Evolutionary conservation across 2,329 filamentous ascomycete species (phyloP).

Genomic region (Cercospora citrullina): DNA sequence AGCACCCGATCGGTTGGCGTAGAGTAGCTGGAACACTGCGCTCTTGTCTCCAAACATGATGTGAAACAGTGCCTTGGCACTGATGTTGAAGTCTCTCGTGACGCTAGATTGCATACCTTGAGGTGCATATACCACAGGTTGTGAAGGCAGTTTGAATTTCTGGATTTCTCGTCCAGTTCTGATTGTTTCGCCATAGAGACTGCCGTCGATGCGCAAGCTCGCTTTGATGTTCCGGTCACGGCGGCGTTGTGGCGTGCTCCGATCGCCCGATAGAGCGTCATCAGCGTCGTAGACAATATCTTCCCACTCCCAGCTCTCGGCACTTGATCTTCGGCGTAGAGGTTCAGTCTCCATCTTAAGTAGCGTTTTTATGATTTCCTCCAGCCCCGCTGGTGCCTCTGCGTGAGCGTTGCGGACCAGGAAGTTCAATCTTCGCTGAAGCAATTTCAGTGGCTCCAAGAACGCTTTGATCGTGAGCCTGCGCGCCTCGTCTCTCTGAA

Average conservation of each 20-base stretch:
- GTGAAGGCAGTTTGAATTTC: conserved; percentile 78
- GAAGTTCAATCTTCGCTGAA: conserved; percentile 82
- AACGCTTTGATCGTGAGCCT: conserved; percentile 90
- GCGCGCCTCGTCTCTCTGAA: conserved; percentile 63
- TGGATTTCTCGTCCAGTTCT: conserved; percentile 52
- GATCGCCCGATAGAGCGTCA: conserved; percentile 48
- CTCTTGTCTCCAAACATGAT: conserved; percentile 96
- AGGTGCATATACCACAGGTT: conserved; percentile 81
- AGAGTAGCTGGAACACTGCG: conserved; percentile 87
- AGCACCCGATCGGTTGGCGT: conserved; percentile 76
- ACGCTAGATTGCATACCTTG: conserved; percentile 75
- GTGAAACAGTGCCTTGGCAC: conserved; percentile 91
- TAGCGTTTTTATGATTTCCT: conserved; percentile 70
- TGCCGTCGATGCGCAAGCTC: conserved; percentile 63
- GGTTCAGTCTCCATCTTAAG: conserved; percentile 69
- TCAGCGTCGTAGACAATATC: conserved; percentile 59
- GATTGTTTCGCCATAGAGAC: conserved; percentile 53
- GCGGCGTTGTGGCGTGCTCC: conserved; percentile 41
- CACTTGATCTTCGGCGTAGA: conserved; percentile 65
- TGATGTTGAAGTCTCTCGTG: conserved; percentile 84
- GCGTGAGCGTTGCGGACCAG: conserved; percentile 77
- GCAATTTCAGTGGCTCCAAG: conserved; percentile 77
- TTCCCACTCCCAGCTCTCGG: conserved; percentile 77
- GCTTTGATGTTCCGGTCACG: conserved; percentile 55
- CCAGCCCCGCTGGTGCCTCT: conserved; percentile 66